These are phyloP conservation scores for Setomelanomma holmii DNA, from an alignment of 2,329 filamentous ascomycete genomes.

Conservation along the genomic window DNA sequence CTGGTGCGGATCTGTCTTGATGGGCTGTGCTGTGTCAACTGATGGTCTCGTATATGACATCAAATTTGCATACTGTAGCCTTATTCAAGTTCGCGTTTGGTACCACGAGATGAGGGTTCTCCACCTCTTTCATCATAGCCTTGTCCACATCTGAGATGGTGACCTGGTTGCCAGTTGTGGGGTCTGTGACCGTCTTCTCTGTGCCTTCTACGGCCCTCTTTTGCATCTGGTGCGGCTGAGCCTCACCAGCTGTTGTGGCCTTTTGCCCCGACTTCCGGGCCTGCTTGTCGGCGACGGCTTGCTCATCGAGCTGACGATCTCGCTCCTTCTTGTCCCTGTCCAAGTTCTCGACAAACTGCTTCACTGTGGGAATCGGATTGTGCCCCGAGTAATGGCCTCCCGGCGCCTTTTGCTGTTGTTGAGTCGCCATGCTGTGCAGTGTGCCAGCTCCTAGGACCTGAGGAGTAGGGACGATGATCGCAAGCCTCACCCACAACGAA, in stretches of 20 bases:
- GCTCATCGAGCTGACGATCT: conserved; percentile 73
- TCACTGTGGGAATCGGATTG: conserved; percentile 88
- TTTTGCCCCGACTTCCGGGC: conserved; percentile 32
- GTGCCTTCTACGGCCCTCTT: conserved; percentile 54
- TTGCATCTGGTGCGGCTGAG: conserved; percentile 56
- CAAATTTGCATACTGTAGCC: conserved; percentile 60
- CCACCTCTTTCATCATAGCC: conserved; percentile 71
- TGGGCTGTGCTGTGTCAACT: conserved; percentile 54
- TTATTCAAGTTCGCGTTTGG: conserved; percentile 89
- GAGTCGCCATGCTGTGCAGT: conserved; percentile 48
- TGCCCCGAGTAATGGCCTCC: conserved; percentile 79
- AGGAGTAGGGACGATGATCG: conserved; percentile 1
- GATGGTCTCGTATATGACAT: background rate
- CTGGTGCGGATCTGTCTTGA: conserved; percentile 74
- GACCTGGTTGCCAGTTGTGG: conserved; percentile 84
- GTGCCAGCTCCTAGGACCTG: conserved; percentile 8
- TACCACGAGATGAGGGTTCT: conserved; percentile 78
- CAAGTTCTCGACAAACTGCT: conserved; percentile 79
- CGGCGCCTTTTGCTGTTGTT: conserved; percentile 57
- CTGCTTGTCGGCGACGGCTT: conserved; percentile 57
- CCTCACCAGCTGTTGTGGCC: conserved; percentile 35
- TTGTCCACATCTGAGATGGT: conserved; percentile 83
- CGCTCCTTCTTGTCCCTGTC: conserved; percentile 80
- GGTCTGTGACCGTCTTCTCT: conserved; percentile 76
- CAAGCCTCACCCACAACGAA: conserved; percentile 7